phyloP scores from a whole-genome alignment of 2,329 filamentous ascomycete genomes.

The Pestalotiopsis fici region DNA sequence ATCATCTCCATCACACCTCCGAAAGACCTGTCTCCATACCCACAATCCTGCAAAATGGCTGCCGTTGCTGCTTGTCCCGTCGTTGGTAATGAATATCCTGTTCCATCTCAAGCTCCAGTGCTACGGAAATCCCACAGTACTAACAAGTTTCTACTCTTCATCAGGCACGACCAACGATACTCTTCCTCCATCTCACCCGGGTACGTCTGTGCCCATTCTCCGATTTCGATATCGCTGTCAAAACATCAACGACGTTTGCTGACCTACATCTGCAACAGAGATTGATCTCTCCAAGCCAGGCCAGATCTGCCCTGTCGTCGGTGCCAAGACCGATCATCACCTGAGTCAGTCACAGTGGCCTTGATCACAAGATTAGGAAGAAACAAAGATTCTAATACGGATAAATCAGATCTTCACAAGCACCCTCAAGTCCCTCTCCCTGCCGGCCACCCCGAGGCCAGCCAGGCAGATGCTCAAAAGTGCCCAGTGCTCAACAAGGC shows the following conservation, averaged over 20 bases:
- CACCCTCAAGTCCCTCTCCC: conserved; percentile 36
- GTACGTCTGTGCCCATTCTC: neutral
- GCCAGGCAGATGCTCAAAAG: conserved; percentile 34
- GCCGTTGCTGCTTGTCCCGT: conserved; percentile 2
- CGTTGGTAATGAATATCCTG: neutral
- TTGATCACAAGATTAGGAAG: too few species aligned
- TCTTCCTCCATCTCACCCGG: conserved; percentile 9
- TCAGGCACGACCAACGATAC: conserved; percentile 10
- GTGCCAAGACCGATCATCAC: conserved; percentile 43
- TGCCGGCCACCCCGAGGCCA: conserved; percentile 22
- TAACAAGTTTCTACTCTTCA: neutral
- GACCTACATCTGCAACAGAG: conserved; percentile 27
- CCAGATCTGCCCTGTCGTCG: conserved; percentile 41
- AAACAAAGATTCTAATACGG: conserved; percentile 1
- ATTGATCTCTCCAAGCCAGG: conserved; percentile 41
- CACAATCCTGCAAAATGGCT: neutral
- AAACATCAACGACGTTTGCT: neutral
- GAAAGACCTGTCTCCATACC: neutral
- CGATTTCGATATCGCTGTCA: neutral
- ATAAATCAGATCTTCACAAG: conserved; percentile 32
- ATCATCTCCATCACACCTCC: too few species aligned
- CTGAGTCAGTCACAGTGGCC: conserved; percentile 12
- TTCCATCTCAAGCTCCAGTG: neutral
- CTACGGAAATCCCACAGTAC: neutral
- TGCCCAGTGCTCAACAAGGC: conserved; percentile 38